A percentile compares a stretch with the other conserved stretches of the same genome.
phyloP scores from a whole-genome alignment of 495 filamentous ascomycete genomes.

The Mycothermus thermophilus region DNA sequence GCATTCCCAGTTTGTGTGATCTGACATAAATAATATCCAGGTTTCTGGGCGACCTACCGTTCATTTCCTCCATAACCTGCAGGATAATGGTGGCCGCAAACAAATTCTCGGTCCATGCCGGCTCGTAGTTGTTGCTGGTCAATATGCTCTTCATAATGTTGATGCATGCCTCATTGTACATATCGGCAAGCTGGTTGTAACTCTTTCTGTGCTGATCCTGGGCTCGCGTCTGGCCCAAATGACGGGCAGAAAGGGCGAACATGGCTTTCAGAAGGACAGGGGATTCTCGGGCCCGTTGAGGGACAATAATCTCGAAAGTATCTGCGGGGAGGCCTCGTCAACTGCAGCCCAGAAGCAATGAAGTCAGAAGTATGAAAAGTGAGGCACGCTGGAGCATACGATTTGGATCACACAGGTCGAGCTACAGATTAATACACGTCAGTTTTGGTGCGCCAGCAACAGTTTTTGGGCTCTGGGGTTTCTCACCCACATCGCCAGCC shows the following conservation, averaged over 20 bases:
- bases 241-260: conserved; percentile 42
- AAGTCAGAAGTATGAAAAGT: background rate
- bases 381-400: conserved; percentile 2
- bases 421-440: conserved; percentile 17
- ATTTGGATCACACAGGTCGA: conserved; percentile 42
- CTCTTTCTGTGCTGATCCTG: background rate
- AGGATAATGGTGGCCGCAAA: conserved; percentile 49
- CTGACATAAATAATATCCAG: background rate
- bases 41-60: conserved; percentile 35
- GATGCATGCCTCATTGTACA: conserved; percentile 38
- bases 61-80: conserved; percentile 47
- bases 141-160: conserved; percentile 33
- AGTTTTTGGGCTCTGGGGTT: background rate
- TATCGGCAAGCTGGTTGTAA: conserved; percentile 25
- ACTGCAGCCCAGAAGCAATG: background rate
- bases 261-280: conserved; percentile 45
- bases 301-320: conserved; percentile 42
- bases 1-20: background rate
- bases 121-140: conserved; percentile 35
- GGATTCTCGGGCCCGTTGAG: conserved; percentile 33
- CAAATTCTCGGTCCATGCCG: conserved; percentile 43
- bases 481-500: conserved; percentile 36
- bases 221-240: conserved; percentile 33
- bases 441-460: background rate
- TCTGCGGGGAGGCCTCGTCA: conserved; percentile 6